Percentiles rank a stretch among this genome's conserved stretches.
Evolutionary conservation across 1,284 basidiomycete genomes (phyloP).

Genomic region (Paramarasmius palmivorus): DNA sequence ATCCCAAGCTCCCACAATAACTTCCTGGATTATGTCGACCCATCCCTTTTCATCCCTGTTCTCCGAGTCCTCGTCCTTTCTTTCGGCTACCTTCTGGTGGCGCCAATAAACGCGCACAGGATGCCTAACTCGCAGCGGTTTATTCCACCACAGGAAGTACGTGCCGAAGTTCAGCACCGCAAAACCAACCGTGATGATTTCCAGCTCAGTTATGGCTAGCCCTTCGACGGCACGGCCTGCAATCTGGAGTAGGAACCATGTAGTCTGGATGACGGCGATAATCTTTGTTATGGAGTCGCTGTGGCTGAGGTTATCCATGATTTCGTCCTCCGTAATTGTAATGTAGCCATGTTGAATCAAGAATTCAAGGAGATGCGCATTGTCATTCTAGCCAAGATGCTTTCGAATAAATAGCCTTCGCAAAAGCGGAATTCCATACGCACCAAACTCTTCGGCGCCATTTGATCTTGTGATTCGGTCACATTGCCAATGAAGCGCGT

Average conservation of each 20-base stretch:
- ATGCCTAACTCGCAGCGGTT: not conserved
- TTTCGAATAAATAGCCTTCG: no score
- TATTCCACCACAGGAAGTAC: constrained; percentile 1
- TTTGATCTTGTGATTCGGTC: no score
- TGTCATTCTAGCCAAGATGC: not conserved
- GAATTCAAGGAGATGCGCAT: not conserved
- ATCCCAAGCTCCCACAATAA: no score
- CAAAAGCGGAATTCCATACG: no score
- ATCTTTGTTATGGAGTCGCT: not conserved
- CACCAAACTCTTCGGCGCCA: no score
- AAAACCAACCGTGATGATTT: not conserved
- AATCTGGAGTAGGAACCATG: not conserved
- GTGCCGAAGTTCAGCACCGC: not conserved
- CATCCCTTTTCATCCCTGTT: no score
- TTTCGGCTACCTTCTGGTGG: no score
- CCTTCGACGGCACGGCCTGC: not conserved
- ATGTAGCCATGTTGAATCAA: not conserved
- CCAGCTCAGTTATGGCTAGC: not conserved
- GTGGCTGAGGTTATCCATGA: not conserved
- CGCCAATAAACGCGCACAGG: not conserved
- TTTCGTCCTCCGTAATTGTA: not conserved
- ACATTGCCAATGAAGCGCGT: no score
- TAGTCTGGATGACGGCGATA: not conserved
- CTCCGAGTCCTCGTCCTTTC: no score
- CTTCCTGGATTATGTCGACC: no score